A percentile compares a stretch with the other conserved stretches of the same genome.
These are phyloP conservation scores for Somion occarium DNA, from an alignment of 1,284 basidiomycete species.

Conservation along the genomic window DNA sequence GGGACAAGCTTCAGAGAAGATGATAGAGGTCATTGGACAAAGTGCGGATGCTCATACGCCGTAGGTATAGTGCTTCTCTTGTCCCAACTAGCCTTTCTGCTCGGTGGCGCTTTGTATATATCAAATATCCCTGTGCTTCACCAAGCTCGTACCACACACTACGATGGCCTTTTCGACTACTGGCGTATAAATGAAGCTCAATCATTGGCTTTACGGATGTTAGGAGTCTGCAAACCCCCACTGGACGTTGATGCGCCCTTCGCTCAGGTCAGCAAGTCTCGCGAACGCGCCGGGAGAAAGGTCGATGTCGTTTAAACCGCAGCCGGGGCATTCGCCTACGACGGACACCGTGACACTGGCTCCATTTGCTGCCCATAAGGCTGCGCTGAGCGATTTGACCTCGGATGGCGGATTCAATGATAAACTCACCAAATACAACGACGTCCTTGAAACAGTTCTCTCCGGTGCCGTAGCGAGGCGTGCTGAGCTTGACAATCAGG, in stretches of 20 bases:
- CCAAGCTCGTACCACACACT: no score
- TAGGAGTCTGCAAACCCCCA: no score
- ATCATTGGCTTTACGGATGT: no score
- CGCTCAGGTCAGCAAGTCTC: constrained; percentile 24
- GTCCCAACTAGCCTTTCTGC: no score
- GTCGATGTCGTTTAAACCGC: constrained; percentile 35
- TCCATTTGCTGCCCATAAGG: no score
- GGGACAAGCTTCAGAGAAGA: constrained; percentile 71
- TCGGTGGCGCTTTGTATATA: no score
- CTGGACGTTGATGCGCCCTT: no score
- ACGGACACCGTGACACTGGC: constrained; percentile 35
- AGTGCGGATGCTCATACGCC: not conserved
- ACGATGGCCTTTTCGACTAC: no score
- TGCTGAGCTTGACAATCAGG: constrained; percentile 26
- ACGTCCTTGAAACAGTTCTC: no score
- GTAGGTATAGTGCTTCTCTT: no score
- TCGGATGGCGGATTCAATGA: constrained; percentile 4
- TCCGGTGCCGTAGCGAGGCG: constrained; percentile 21
- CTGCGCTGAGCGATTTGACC: constrained; percentile 31
- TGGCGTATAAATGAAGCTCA: no score
- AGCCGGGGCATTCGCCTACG: constrained; percentile 38
- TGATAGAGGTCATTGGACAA: constrained; percentile 52
- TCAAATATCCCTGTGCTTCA: no score
- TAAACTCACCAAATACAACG: not conserved
- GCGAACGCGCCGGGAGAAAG: constrained; percentile 36